Evolutionary conservation across 345 rosid genomes (phyloP).

Genomic region (Turritis glabra): DNA sequence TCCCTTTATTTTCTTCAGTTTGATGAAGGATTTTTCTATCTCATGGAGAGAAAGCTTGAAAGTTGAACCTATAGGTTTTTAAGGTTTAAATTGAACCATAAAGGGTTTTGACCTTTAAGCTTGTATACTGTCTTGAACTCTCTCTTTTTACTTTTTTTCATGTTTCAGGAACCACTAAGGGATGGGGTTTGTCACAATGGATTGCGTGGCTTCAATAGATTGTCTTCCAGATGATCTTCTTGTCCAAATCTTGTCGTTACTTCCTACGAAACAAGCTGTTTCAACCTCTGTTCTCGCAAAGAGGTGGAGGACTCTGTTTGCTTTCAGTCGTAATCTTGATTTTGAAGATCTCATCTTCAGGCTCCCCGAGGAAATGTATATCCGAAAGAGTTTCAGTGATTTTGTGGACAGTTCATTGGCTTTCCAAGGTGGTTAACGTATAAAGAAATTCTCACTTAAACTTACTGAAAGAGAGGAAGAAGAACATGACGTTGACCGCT

Average conservation of each 20-base stretch:
- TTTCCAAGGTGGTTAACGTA: background rate
- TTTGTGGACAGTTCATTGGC: background rate
- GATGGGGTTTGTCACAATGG: no score
- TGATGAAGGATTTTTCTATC: no score
- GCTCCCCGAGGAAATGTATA: background rate
- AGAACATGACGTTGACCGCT: background rate
- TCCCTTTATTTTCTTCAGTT: no score
- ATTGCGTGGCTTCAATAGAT: background rate
- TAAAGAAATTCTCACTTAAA: background rate
- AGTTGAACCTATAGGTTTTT: no score
- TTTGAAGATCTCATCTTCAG: background rate
- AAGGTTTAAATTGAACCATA: no score
- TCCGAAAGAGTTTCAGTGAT: background rate
- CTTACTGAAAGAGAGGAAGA: no score
- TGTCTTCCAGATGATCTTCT: background rate
- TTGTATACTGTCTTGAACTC: no score
- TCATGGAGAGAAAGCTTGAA: no score
- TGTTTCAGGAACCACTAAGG: no score
- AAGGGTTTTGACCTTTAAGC: no score
- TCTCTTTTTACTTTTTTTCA: no score
- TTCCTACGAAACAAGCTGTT: background rate
- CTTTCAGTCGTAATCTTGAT: background rate
- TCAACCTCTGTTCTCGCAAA: background rate
- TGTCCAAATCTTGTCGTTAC: background rate
- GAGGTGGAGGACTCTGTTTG: background rate